Conservation (phyloP, 352 stramenopile genomes). For the Aphanomyces astaci region DNA sequence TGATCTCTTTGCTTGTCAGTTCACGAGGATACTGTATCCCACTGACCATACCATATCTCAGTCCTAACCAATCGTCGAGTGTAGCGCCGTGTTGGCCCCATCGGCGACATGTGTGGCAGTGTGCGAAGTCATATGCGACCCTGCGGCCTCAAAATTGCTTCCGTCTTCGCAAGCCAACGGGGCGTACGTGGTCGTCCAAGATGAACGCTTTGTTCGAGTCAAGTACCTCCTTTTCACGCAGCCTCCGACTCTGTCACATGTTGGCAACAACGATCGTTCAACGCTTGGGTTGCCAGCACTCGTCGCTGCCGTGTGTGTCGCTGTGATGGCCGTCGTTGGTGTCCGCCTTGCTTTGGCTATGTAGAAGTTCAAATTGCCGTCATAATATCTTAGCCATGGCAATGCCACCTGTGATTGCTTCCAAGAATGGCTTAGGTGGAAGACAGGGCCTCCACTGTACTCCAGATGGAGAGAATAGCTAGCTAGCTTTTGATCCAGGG, state of each 20-base stretch:
- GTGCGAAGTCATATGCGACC: slow-evolving; percentile 11
- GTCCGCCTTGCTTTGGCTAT: neutral
- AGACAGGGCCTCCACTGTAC: too few species aligned
- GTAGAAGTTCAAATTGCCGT: neutral
- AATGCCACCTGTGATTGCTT: too few species aligned
- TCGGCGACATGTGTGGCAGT: slow-evolving; percentile 11
- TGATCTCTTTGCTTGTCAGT: too few species aligned
- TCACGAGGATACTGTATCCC: too few species aligned
- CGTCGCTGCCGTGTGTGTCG: neutral
- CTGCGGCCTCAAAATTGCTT: neutral
- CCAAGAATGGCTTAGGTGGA: too few species aligned
- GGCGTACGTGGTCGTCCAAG: slow-evolving; percentile 2
- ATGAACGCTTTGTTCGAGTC: slow-evolving; percentile 5
- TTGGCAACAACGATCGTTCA: neutral
- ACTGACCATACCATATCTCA: too few species aligned
- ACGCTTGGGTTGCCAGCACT: neutral
- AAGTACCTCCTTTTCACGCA: slow-evolving; percentile 10
- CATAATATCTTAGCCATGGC: too few species aligned
- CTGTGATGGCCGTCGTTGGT: neutral
- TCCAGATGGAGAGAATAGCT: too few species aligned
- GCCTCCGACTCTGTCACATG: neutral
- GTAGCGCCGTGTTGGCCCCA: slow-evolving; percentile 1
- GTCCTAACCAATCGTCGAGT: too few species aligned
- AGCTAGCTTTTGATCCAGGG: too few species aligned
- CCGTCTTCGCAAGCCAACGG: neutral